These are phyloP conservation scores for Medicago ruthenica DNA, from an alignment of 306 rosid genomes.

Conservation along the genomic window DNA sequence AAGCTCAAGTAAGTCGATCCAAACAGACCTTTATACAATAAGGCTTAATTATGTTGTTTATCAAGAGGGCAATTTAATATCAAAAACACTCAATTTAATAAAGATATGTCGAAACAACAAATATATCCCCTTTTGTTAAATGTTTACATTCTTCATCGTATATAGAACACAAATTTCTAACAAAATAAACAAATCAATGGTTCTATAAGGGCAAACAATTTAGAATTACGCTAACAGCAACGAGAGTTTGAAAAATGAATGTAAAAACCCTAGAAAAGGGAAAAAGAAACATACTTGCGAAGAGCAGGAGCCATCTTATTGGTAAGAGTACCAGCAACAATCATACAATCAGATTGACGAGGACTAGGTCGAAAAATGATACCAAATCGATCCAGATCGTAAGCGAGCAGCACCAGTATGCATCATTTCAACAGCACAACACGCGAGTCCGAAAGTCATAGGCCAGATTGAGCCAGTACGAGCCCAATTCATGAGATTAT, in stretches of 20 bases:
- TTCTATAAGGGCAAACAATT: neutral
- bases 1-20: no score
- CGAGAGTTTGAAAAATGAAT: neutral
- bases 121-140: no score
- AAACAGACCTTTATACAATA: neutral
- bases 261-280: constrained; percentile 37
- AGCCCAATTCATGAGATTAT: constrained; percentile 96
- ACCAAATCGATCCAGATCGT: constrained; percentile 95
- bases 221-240: neutral
- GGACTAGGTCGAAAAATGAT: constrained; percentile 98
- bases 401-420: constrained; percentile 94
- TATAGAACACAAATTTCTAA: neutral
- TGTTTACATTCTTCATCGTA: neutral
- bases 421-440: constrained; percentile 99
- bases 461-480: constrained; percentile 97
- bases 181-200: neutral
- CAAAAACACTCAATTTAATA: no score
- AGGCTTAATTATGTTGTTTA: neutral
- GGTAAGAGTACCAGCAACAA: constrained; percentile 98
- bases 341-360: constrained; percentile 94
- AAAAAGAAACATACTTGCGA: constrained; percentile 65
- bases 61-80: neutral
- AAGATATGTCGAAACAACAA: no score
- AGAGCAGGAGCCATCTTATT: constrained; percentile 99
- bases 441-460: constrained; percentile 97